A percentile compares a stretch with the other conserved stretches of the same genome.
Evolutionary conservation across 2,329 filamentous ascomycete species (phyloP).

Genomic region (Trichoderma gracile): DNA sequence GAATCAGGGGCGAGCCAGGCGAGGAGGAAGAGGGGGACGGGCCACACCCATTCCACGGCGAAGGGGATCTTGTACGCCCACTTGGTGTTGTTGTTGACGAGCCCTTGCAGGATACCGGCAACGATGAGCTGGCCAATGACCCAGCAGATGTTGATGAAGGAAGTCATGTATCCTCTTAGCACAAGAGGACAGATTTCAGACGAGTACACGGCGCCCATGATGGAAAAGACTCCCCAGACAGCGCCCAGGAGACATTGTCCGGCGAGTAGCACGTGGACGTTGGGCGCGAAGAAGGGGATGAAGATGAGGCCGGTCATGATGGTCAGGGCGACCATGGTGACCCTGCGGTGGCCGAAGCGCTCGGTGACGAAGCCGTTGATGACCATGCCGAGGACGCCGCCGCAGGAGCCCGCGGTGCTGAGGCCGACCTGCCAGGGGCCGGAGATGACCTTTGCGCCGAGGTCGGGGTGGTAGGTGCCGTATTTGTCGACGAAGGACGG

Average conservation of each 20-base stretch:
- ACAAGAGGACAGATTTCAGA: conserved; percentile 39
- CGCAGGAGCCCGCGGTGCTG: conserved; percentile 44
- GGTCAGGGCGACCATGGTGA: conserved; percentile 52
- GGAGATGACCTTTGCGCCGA: conserved; percentile 40
- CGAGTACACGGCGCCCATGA: conserved; percentile 46
- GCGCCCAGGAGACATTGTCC: conserved; percentile 47
- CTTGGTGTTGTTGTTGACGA: conserved; percentile 26
- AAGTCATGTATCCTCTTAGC: conserved; percentile 43
- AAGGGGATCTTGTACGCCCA: conserved; percentile 34
- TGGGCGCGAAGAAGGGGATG: conserved; percentile 34
- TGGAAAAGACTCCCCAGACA: conserved; percentile 44
- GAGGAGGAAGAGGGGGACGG: conserved; percentile 27
- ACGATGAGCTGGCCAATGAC: conserved; percentile 26
- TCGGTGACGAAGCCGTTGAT: conserved; percentile 30
- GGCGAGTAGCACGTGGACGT: conserved; percentile 43
- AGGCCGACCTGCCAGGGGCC: conserved; percentile 50
- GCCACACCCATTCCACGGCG: conserved; percentile 34
- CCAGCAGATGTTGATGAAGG: conserved; percentile 34
- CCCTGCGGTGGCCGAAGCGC: conserved; percentile 43
- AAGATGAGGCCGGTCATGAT: conserved; percentile 35
- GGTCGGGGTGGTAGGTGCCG: conserved; percentile 27
- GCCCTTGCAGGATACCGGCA: conserved; percentile 24
- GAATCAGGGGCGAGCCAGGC: conserved; percentile 38
- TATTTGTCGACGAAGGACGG: conserved; percentile 38
- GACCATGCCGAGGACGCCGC: conserved; percentile 38